Evolutionary conservation across 2,329 filamentous ascomycete species (phyloP).

Genomic region (Colletotrichum trifolii): DNA sequence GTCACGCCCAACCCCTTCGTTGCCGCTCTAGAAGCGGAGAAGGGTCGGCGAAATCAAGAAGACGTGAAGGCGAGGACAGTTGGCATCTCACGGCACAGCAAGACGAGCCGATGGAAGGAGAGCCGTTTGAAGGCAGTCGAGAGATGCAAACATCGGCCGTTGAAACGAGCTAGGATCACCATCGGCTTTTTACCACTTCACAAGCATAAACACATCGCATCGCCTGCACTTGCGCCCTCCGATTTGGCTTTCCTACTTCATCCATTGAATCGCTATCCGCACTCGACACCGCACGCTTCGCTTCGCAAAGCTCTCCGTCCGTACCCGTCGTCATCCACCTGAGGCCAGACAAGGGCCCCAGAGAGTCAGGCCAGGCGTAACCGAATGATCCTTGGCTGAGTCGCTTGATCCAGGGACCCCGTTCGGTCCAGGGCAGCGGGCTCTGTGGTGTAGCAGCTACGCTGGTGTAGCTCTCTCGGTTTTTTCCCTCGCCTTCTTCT

Average conservation of each 20-base stretch:
- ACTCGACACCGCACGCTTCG: too few relatives aligned
- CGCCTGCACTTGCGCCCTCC: too few relatives aligned
- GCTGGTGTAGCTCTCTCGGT: conserved; percentile 2
- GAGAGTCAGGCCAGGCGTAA: conserved; percentile 17
- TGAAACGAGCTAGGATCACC: conserved; percentile 7
- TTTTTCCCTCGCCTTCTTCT: conserved; percentile 9
- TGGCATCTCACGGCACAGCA: background rate
- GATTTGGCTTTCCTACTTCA: too few relatives aligned
- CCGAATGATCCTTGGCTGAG: conserved; percentile 17
- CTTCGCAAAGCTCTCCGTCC: background rate
- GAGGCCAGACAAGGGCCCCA: conserved; percentile 22
- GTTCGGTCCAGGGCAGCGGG: conserved; percentile 8
- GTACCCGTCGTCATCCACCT: conserved; percentile 17
- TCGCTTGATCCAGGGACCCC: conserved; percentile 22
- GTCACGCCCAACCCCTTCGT: too few relatives aligned
- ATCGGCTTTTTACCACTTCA: background rate
- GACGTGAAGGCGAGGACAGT: too few relatives aligned
- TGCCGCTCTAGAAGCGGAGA: too few relatives aligned
- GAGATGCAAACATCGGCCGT: background rate
- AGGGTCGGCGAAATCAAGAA: too few relatives aligned
- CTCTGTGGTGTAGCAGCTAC: too few relatives aligned
- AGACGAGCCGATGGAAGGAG: background rate
- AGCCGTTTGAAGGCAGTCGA: too few relatives aligned
- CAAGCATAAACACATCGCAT: too few relatives aligned
- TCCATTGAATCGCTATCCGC: too few relatives aligned